A percentile compares a stretch with the other conserved stretches of the same genome.
Conservation (phyloP, 2,329 filamentous ascomycete species). For the Penicillium capsulatum region DNA sequence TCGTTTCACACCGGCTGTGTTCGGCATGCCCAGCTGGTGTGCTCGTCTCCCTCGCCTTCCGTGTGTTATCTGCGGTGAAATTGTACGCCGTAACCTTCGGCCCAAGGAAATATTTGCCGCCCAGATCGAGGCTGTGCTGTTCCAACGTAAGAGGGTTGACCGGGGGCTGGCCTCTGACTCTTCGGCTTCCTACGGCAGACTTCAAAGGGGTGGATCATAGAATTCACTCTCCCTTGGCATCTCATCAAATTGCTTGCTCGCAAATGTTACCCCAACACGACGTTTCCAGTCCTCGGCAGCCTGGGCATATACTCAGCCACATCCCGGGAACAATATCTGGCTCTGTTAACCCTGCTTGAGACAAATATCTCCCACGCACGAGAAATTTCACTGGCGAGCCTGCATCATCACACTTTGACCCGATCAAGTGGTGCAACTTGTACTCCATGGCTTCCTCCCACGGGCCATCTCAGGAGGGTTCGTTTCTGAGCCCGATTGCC, state of each 20-base stretch:
- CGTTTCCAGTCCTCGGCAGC: background rate
- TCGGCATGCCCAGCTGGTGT: background rate
- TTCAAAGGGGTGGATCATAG: background rate
- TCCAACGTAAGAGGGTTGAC: background rate
- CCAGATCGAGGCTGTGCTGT: background rate
- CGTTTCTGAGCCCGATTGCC: slow-evolving; percentile 15
- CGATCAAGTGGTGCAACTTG: slow-evolving; percentile 1
- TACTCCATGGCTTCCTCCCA: slow-evolving; percentile 14
- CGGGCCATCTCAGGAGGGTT: slow-evolving; percentile 9
- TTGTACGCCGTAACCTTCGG: background rate
- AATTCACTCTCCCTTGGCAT: slow-evolving; percentile 6
- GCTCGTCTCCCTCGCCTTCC: too few species aligned
- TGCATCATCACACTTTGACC: too few species aligned
- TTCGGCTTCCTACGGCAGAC: background rate
- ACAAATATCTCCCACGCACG: background rate
- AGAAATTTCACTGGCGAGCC: too few species aligned
- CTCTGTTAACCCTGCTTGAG: background rate
- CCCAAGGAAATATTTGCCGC: background rate
- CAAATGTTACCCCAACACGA: background rate
- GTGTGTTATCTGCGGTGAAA: too few species aligned
- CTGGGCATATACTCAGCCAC: slow-evolving; percentile 22
- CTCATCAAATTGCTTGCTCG: background rate
- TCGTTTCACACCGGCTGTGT: background rate
- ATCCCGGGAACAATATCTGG: too few species aligned
- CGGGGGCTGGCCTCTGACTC: background rate